Percentiles rank a stretch among this genome's conserved stretches.
Evolutionary conservation across 805 yeast genomes (phyloP).

Genomic region (Candida maris): DNA sequence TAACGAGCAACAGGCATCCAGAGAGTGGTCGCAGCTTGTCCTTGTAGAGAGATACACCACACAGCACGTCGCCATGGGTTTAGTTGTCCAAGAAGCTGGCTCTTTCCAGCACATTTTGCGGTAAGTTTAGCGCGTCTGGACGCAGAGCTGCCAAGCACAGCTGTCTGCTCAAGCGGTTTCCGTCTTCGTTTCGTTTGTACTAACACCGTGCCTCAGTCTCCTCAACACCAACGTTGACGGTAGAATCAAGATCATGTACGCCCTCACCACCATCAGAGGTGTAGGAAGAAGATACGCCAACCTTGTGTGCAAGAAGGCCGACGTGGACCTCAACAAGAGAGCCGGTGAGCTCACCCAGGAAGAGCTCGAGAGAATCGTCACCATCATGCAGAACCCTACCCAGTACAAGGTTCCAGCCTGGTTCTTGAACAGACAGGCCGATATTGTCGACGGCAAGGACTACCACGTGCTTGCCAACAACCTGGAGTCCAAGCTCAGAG

Average conservation of each 20-base stretch:
- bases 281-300: conserved; percentile 99
- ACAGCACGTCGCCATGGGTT: conserved; percentile 25
- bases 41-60: no score
- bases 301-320: conserved; percentile 99
- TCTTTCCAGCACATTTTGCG: conserved; percentile 99
- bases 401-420: conserved; percentile 99
- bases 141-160: no score
- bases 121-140: no score
- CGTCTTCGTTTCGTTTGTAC: conserved; percentile 18
- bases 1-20: no score
- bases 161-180: not conserved
- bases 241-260: conserved; percentile 99
- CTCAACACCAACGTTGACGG: conserved; percentile 99
- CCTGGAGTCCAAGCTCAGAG: conserved; percentile 99
- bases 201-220: conserved; percentile 63
- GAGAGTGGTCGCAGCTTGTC: no score
- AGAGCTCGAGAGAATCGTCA: conserved; percentile 99
- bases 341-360: conserved; percentile 99
- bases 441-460: conserved; percentile 97
- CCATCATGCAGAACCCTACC: conserved; percentile 99
- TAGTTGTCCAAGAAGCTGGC: conserved; percentile 96
- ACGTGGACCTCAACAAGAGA: conserved; percentile 95
- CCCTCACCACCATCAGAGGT: conserved; percentile 99
- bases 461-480: conserved; percentile 98
- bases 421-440: conserved; percentile 99